Percentiles rank a stretch among this genome's conserved stretches.
These are phyloP conservation scores for Pouteria glomerata DNA, from an alignment of 148 eudicot species.

Conservation along the genomic window DNA sequence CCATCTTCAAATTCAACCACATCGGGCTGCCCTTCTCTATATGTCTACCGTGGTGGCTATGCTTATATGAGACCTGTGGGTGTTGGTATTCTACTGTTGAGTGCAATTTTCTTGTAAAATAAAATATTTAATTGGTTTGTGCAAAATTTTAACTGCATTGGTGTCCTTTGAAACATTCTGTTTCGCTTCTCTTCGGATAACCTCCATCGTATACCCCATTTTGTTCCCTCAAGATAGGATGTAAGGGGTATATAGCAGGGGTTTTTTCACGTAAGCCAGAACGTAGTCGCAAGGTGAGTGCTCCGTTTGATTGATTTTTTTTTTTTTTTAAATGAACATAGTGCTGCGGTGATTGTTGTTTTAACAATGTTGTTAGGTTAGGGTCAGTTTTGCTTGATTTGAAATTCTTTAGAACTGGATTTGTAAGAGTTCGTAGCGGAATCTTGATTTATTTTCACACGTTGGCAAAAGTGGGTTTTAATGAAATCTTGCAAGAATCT, in stretches of 20 bases:
- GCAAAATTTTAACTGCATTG: too few relatives aligned
- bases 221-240: slow-evolving; percentile 12
- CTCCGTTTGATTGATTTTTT: not conserved
- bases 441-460: too few relatives aligned
- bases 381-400: too few relatives aligned
- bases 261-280: not conserved
- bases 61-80: slow-evolving; percentile 14
- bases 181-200: slow-evolving; percentile 9
- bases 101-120: slow-evolving; percentile 32
- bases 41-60: slow-evolving; percentile 12
- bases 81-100: slow-evolving; percentile 14
- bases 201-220: slow-evolving; percentile 12
- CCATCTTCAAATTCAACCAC: slow-evolving; percentile 64
- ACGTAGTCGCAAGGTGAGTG: slow-evolving; percentile 1
- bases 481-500: too few relatives aligned
- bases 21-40: slow-evolving; percentile 31
- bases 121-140: not conserved
- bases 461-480: too few relatives aligned
- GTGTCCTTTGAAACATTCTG: not conserved
- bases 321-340: too few relatives aligned
- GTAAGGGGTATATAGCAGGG: not conserved
- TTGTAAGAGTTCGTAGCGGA: too few relatives aligned
- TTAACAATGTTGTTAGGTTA: too few relatives aligned
- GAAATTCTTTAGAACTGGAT: too few relatives aligned
- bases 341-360: too few relatives aligned